Evolutionary conservation across 2,329 filamentous ascomycete genomes (phyloP), one percentile per base, ranked within the genome.

Genomic region (Zymoseptoria pseudotritici): DNA sequence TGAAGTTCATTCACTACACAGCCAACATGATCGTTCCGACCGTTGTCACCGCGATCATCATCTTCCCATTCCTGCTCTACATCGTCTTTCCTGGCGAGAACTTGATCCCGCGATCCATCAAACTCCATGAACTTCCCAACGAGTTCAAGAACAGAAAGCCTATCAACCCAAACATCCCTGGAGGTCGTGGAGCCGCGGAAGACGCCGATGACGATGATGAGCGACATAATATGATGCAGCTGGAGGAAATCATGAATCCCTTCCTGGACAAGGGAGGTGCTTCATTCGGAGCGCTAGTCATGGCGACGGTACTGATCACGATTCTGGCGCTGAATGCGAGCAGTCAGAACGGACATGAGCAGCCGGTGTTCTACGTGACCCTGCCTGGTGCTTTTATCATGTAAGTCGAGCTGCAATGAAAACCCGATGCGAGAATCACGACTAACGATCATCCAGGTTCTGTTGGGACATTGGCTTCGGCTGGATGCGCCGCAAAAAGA

Each of bases 11-110:
- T 68, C 78, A 83, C 50, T 90, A 90, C 68, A 90, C 87, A 0
- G 87, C 85, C n/a, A 89, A 90, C 69, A 88, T 90, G 81, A 86
- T 90, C 19, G 85, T 90, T 0, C 88, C 88, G 0, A 86, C 88
- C 1, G 74, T 89, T 21, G 76, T 82, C n/a, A 90, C 88, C 0
- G 86, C 81, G 2, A 77, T 90, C 17, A 74, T 89, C 0, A 73
- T 90, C 2, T 90, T 88, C 55, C 88, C 87, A 0, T 87, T 89
- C 64, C 72, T 91, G 4, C 76, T 90, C 0, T 90, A 87, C 66
- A 79, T 89, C 58, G 80, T 90, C 19, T 91, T 90, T 64, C 80
- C 81, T 1, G 79, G 86, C 60, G 80, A 86, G 54, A 73, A 78
- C 1, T 80, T 90, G 8, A 86, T 90, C 5, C 88, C 88, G 0